phyloP scores from a whole-genome alignment of 1,284 basidiomycete species.

The Tilletia caries region DNA sequence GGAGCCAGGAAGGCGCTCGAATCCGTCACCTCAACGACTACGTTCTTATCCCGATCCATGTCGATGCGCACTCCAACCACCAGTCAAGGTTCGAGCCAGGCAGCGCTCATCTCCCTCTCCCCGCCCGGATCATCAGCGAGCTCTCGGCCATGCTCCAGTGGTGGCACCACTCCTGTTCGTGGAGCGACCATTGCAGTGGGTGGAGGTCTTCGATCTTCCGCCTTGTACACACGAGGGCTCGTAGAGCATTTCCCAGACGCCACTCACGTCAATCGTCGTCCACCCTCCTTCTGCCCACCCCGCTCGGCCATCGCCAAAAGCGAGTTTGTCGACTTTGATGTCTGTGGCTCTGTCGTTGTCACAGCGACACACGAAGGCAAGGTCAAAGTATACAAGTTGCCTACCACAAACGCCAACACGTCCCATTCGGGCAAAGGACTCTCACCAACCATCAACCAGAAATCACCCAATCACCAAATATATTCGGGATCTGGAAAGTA shows the following conservation, averaged over 20 bases:
- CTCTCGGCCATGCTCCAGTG: not conserved
- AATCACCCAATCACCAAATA: no score
- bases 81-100: no score
- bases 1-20: not conserved
- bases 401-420: not conserved
- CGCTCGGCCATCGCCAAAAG: conserved; percentile 3
- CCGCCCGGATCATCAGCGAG: not conserved
- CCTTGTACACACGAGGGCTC: not conserved
- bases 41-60: not conserved
- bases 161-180: not conserved
- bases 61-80: not conserved
- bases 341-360: not conserved
- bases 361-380: not conserved
- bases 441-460: not conserved
- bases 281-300: conserved; percentile 16
- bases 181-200: no score
- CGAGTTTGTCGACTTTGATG: not conserved
- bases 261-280: conserved; percentile 18
- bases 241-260: conserved; percentile 16
- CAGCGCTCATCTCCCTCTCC: no score
- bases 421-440: not conserved
- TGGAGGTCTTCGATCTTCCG: no score
- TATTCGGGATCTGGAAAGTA: not conserved
- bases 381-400: not conserved
- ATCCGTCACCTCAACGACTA: not conserved